phyloP scores from a whole-genome alignment of 192 early-diverging fungal genomes.

The Coemansia sp. region DNA sequence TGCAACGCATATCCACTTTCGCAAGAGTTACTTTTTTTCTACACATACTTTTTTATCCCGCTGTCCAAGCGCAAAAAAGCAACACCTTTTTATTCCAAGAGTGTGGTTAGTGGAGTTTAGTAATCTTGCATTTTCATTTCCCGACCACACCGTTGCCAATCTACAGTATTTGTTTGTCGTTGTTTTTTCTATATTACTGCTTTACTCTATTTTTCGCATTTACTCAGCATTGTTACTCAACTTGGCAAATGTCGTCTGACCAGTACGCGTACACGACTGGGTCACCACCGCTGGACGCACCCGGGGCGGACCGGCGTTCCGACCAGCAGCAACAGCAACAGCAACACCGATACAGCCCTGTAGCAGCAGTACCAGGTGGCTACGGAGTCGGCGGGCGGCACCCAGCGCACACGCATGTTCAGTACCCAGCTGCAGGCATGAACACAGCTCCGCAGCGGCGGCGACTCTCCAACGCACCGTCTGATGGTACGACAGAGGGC shows the following conservation, averaged over 20 bases:
- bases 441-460: constrained; percentile 23
- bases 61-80: neutral
- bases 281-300: neutral
- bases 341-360: constrained; percentile 14
- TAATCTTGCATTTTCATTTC: neutral
- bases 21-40: neutral
- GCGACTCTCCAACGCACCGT: constrained; percentile 44
- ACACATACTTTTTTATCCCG: neutral
- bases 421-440: constrained; percentile 11
- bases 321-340: constrained; percentile 23
- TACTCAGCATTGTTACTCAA: neutral
- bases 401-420: constrained; percentile 15
- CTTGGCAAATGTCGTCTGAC: constrained; percentile 2
- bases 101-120: neutral
- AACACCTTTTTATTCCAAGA: neutral
- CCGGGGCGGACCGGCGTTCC: neutral
- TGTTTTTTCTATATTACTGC: neutral
- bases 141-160: neutral
- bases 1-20: constrained; percentile 1
- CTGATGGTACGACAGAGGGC: constrained; percentile 33
- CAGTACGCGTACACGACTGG: constrained; percentile 5
- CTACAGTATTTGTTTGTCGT: neutral
- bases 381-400: constrained; percentile 13
- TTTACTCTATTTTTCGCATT: constrained; percentile 1
- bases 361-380: neutral